Percentiles rank a stretch among this genome's conserved stretches.
phyloP scores from a whole-genome alignment of 768 basidiomycete genomes.

The Phaffia tasmanica region DNA sequence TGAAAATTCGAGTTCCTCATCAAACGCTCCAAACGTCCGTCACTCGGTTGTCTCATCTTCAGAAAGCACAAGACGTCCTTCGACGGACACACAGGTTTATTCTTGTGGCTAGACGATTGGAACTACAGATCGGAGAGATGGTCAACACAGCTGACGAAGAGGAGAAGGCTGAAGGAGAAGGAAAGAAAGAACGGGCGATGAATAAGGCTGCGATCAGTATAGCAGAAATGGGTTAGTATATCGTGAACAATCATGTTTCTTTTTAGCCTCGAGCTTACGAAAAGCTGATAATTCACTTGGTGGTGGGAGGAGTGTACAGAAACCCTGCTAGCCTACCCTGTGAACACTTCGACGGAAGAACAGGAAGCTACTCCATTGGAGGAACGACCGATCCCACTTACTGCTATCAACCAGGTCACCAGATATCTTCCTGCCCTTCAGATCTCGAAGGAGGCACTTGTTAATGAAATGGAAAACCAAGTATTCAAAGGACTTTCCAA shows the following conservation, averaged over 20 bases:
- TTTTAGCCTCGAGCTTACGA: background rate
- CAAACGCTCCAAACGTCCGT: constrained; percentile 61
- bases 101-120: constrained; percentile 65
- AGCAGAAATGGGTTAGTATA: constrained; percentile 65
- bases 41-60: constrained; percentile 60
- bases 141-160: constrained; percentile 24
- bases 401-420: constrained; percentile 61
- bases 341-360: constrained; percentile 12
- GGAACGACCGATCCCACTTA: constrained; percentile 47
- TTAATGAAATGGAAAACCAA: constrained; percentile 82
- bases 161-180: constrained; percentile 44
- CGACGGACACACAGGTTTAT: constrained; percentile 76
- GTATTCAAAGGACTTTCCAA: constrained; percentile 65
- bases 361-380: constrained; percentile 22
- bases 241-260: background rate
- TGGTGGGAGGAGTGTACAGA: background rate
- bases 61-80: constrained; percentile 71
- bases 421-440: constrained; percentile 62
- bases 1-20: constrained; percentile 78
- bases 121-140: constrained; percentile 72
- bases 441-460: constrained; percentile 57
- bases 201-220: constrained; percentile 91
- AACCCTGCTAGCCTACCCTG: constrained; percentile 1
- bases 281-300: no score
- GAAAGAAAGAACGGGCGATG: constrained; percentile 74